phyloP scores from a whole-genome alignment of 2,329 filamentous ascomycete species.

The Talaromyces sp. region DNA sequence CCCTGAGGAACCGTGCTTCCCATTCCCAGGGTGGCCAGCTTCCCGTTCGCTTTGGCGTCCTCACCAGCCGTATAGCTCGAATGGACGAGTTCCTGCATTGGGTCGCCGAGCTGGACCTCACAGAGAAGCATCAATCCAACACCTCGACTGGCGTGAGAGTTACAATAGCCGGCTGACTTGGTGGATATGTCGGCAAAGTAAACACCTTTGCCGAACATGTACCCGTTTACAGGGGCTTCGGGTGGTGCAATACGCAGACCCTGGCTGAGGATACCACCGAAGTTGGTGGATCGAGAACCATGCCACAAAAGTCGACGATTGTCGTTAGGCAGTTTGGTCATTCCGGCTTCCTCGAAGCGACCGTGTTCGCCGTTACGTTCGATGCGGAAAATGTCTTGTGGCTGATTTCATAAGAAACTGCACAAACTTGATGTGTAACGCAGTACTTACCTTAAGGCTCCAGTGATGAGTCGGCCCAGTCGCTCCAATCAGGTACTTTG shows the following conservation, averaged over 20 bases:
- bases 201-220: slow-evolving; percentile 89
- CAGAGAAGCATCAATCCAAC: slow-evolving; percentile 76
- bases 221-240: slow-evolving; percentile 71
- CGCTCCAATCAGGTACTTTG: slow-evolving; percentile 64
- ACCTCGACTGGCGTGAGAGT: slow-evolving; percentile 57
- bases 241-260: slow-evolving; percentile 82
- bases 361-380: slow-evolving; percentile 69
- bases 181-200: slow-evolving; percentile 82
- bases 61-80: slow-evolving; percentile 63
- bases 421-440: not conserved
- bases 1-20: slow-evolving; percentile 61
- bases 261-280: slow-evolving; percentile 80
- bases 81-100: slow-evolving; percentile 62
- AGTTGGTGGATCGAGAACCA: slow-evolving; percentile 79
- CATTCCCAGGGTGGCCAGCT: slow-evolving; percentile 67
- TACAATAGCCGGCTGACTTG: slow-evolving; percentile 80
- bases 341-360: slow-evolving; percentile 61
- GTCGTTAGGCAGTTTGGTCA: slow-evolving; percentile 56
- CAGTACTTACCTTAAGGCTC: slow-evolving; percentile 31
- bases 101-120: slow-evolving; percentile 76
- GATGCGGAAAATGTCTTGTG: slow-evolving; percentile 79
- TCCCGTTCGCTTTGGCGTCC: slow-evolving; percentile 58
- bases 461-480: slow-evolving; percentile 64
- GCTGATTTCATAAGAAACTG: slow-evolving; percentile 26
- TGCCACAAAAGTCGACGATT: slow-evolving; percentile 77